phyloP scores from a whole-genome alignment of 2,329 filamentous ascomycete species.

The Amauroascus verrucosus region DNA sequence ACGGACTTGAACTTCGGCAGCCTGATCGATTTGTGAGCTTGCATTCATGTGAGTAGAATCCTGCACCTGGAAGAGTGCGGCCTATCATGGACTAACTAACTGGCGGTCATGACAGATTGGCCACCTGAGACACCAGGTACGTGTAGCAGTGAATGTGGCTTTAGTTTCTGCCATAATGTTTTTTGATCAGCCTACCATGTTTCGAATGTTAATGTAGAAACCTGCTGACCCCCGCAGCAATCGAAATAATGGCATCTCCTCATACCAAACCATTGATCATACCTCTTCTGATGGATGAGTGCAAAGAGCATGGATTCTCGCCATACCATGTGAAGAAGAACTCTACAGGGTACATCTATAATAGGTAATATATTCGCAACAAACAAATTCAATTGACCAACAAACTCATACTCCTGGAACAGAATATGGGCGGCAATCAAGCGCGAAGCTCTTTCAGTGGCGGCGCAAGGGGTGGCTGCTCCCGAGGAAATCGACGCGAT shows the following conservation, averaged over 20 bases:
- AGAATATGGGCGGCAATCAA: constrained; percentile 38
- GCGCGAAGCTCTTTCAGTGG: constrained; percentile 29
- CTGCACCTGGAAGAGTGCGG: no score
- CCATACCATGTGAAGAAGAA: constrained; percentile 30
- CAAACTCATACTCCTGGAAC: no score
- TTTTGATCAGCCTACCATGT: background rate
- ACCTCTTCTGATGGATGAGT: constrained; percentile 23
- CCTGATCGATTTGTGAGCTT: constrained; percentile 33
- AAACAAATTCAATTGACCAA: no score
- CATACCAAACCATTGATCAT: constrained; percentile 26
- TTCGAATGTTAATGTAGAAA: background rate
- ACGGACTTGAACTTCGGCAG: constrained; percentile 28
- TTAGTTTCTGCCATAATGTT: no score
- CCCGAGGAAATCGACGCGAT: constrained; percentile 32
- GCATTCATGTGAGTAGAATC: constrained; percentile 38
- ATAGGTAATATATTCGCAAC: no score
- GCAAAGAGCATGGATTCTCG: constrained; percentile 27
- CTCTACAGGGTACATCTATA: constrained; percentile 35
- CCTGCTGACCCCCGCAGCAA: constrained; percentile 17
- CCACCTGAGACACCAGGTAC: constrained; percentile 31
- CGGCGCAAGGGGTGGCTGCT: constrained; percentile 28
- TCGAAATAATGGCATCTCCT: constrained; percentile 34
- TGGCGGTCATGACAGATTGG: constrained; percentile 27
- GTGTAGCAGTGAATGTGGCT: no score
- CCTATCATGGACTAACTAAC: background rate